Base-by-base conservation (phyloP, 208 protist species). In the Trypanosoma boissoni region DNA sequence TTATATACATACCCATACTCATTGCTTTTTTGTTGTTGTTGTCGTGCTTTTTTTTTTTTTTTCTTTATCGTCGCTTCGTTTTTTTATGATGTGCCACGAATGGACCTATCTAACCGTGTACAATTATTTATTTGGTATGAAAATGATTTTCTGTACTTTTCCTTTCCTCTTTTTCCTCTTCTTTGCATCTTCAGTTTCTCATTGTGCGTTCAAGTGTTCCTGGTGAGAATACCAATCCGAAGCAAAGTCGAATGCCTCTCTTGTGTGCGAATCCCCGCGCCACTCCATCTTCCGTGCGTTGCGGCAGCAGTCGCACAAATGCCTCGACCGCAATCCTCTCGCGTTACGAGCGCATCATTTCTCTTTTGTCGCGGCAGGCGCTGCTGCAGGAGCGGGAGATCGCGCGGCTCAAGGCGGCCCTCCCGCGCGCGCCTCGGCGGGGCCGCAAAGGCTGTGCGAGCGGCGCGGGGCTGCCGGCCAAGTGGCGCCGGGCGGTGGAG, bases 371-470 rank as follows among this genome's bases (percentile, higher is more conserved):
- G 34, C 34, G 34, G 21, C 78, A 86, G 43, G 71, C 75, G 1
- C 27, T 82, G 2, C 52, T 72, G 37, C 83, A 90, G 57, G 72
- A 90, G 58, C 45, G 72, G 7, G 78, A 86, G 21, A 83, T 90
- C 28, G 26, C 14, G 16, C n/a, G 37, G 23, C 45, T 90, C 23
- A 71, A 65, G 12, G 31, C 21, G 3, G 44, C 53, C 4, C 42
- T 81, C n/a, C n/a, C n/a, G n/a, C n/a, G n/a, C n/a, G n/a, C n/a
- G n/a, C 10, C 28, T 37, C 29, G 14, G 31, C 21, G 27, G n/a
- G 7, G 2, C 44, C 29, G 10, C 18, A 55, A 23, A 34, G 28
- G 37, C 26, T 16, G 39, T 28, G 16, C n/a, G 0, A 27, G 28
- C 10, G 23, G 6, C 7, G 18, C 29, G 0, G 8, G 14, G 23